These are phyloP conservation scores for Neonectria coccinea DNA, from an alignment of 2,329 filamentous ascomycete species.

Conservation along the genomic window DNA sequence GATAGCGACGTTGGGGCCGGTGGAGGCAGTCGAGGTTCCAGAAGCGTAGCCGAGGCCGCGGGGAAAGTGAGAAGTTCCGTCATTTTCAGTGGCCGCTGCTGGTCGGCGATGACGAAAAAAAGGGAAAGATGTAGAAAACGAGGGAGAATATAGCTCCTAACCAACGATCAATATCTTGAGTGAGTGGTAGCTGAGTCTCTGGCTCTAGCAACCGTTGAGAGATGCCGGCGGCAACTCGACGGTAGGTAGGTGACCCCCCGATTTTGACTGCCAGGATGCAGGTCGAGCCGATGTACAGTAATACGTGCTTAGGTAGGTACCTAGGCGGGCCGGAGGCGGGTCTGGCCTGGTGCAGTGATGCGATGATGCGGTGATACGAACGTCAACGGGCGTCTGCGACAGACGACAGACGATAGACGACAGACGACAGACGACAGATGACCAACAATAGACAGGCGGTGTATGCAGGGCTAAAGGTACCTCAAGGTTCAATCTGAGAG, in stretches of 20 bases:
- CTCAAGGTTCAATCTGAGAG: neutral
- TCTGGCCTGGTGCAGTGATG: neutral
- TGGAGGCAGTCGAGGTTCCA: constrained; percentile 51
- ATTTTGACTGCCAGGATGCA: constrained; percentile 10
- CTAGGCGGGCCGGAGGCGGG: constrained; percentile 14
- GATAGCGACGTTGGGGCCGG: constrained; percentile 6
- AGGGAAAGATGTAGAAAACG: neutral
- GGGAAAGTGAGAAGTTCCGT: constrained; percentile 51
- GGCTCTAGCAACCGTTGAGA: constrained; percentile 12
- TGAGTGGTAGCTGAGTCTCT: constrained; percentile 9
- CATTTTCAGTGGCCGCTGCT: constrained; percentile 42
- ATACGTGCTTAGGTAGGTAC: constrained; percentile 4
- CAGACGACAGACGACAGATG: too few species aligned
- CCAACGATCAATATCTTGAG: constrained; percentile 9
- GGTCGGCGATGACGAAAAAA: neutral
- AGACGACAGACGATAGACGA: too few species aligned
- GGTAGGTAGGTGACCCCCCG: constrained; percentile 11
- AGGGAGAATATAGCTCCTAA: constrained; percentile 15
- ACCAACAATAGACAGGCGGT: neutral
- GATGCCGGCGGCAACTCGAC: constrained; percentile 35
- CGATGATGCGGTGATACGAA: neutral
- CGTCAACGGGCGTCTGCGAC: too few species aligned
- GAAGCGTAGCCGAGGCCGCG: constrained; percentile 45
- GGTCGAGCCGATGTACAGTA: neutral
- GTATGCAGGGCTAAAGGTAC: constrained; percentile 13